phyloP scores from a whole-genome alignment of 1,284 basidiomycete species.

The Paramarasmius palmivorus region DNA sequence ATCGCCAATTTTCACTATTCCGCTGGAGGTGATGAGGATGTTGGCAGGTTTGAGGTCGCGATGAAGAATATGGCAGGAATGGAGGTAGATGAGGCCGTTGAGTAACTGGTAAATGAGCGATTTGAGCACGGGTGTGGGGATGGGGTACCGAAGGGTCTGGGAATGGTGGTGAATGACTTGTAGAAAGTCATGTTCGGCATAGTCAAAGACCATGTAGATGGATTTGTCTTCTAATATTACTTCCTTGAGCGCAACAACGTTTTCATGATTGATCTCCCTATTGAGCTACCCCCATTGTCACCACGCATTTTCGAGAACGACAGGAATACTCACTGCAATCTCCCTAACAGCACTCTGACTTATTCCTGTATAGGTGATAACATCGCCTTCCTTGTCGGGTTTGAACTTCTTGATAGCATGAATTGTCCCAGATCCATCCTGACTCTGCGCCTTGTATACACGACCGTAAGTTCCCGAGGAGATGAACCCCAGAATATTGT shows the following conservation, averaged over 20 bases:
- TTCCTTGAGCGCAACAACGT: conserved; percentile 89
- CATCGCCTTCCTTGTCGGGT: conserved; percentile 96
- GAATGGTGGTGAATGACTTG: conserved; percentile 99
- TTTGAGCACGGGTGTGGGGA: conserved; percentile 83
- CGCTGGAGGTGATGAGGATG: conserved; percentile 88
- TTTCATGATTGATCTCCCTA: conserved; percentile 91
- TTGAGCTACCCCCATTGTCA: conserved; percentile 64
- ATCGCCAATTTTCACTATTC: conserved; percentile 97
- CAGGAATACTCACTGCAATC: conserved; percentile 73
- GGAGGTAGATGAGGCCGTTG: conserved; percentile 93
- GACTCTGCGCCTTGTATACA: conserved; percentile 93
- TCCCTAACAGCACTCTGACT: conserved; percentile 96
- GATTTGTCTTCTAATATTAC: conserved; percentile 98
- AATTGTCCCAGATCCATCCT: conserved; percentile 64
- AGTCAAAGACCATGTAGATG: conserved; percentile 99
- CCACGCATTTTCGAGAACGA: background rate
- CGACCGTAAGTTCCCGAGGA: conserved; percentile 97
- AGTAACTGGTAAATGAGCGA: conserved; percentile 95
- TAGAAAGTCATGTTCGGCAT: conserved; percentile 98
- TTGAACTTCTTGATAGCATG: conserved; percentile 99
- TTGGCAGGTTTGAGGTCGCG: conserved; percentile 99
- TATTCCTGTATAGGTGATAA: conserved; percentile 93
- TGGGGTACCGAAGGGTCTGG: conserved; percentile 78
- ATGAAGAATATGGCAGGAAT: conserved; percentile 93
- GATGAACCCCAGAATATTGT: conserved; percentile 94